Conservation (phyloP, 1,284 basidiomycete species). For the Boletellus dicymbophilus region DNA sequence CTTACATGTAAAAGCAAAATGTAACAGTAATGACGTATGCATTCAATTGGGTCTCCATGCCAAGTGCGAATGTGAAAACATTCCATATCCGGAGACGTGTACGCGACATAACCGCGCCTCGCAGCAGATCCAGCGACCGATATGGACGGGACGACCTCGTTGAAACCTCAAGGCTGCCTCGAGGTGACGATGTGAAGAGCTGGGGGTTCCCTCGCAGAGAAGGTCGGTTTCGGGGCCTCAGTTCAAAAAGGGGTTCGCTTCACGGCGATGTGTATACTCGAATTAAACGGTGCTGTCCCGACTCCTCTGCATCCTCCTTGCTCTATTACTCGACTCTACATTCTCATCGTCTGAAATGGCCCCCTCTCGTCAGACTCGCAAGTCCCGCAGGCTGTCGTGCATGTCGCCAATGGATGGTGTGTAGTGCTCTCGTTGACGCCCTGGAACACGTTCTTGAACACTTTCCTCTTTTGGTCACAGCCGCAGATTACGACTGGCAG, state of each 20-base stretch:
- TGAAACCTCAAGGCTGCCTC: slow-evolving; percentile 33
- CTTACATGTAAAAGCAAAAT: too few relatives aligned
- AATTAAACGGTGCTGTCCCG: too few relatives aligned
- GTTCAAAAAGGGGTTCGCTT: slow-evolving; percentile 38
- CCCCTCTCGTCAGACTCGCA: slow-evolving; percentile 35
- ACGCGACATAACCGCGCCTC: too few relatives aligned
- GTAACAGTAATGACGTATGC: too few relatives aligned
- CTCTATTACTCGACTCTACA: neutral
- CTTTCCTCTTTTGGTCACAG: slow-evolving; percentile 35
- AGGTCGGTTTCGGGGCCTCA: slow-evolving; percentile 18
- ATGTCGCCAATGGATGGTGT: slow-evolving; percentile 35
- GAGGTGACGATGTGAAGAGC: slow-evolving; percentile 40
- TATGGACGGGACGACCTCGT: slow-evolving; percentile 23
- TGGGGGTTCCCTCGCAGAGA: slow-evolving; percentile 20
- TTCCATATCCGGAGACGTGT: slow-evolving; percentile 20
- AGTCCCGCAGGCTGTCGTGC: slow-evolving; percentile 40
- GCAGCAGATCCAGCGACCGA: slow-evolving; percentile 25
- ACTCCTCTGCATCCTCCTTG: too few relatives aligned
- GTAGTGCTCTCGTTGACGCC: slow-evolving; percentile 14
- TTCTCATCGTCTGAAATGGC: slow-evolving; percentile 29
- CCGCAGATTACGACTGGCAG: slow-evolving; percentile 25
- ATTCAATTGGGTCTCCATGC: too few relatives aligned
- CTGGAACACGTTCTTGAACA: slow-evolving; percentile 30
- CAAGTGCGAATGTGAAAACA: neutral
- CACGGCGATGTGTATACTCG: slow-evolving; percentile 3